Base-by-base conservation (phyloP, 345 rosid species). In the Brassica juncea region DNA sequence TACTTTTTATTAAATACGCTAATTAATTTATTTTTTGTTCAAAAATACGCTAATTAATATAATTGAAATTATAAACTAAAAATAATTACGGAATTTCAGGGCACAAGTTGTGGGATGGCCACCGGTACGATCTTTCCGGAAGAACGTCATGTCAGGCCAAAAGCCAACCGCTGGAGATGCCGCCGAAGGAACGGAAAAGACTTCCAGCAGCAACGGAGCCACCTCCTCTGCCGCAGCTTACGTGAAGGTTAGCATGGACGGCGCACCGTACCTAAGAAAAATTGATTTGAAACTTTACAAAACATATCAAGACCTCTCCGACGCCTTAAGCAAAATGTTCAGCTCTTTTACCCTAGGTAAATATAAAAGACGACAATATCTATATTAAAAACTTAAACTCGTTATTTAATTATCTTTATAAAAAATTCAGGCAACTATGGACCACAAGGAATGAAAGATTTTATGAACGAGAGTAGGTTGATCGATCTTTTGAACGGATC, bases 81-180 rank as follows among this genome's bases (percentile, higher is more conserved):
- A 27, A 77, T 47, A 0, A 3, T 30, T 60, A 21, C 23, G 35
- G 30, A 44, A 70, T 79, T 75, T 73, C 85, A 91, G 97, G 89
- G 82, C 92, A 68, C 97, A 89, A 81, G 94, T 91, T 21, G 94
- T 91, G 80, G 97, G 97, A 42, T 91, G 97, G 97, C 97, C 97
- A 59, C 97, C 97, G 4, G 91, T 92, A 16, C 77, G 97, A 57
- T 87, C 93, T 11, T 92, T 79, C 85, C 83, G 93, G 23, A 92
- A 90, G 82, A 90, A 90, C 72, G 60, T 88, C 64, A 86, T 90
- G 92, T 85, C 97, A 55, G 87, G 87, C 68, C 93, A 85, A 68
- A 88, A 86, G 73, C 66, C 69, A 42, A 52, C 74, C 71, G 77
- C 66, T 70, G 77, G 34, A 71, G 76, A 68, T 8, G 55, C 75